phyloP scores from a whole-genome alignment of 768 basidiomycete genomes.

The Trichaptum fuscoviolaceum region DNA sequence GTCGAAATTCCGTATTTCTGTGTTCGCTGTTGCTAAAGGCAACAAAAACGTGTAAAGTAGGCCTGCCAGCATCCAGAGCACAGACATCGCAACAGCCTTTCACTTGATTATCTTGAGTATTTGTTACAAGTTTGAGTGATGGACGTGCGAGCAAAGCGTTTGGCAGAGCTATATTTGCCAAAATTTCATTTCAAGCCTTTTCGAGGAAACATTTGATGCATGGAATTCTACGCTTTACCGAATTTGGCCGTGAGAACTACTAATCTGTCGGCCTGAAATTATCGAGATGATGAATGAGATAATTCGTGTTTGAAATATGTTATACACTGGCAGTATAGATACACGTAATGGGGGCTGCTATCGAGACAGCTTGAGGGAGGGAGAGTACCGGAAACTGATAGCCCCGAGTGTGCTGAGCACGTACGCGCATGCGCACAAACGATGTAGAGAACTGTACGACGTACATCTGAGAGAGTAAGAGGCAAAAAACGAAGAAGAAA shows the following conservation, averaged over 20 bases:
- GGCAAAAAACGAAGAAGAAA: neutral
- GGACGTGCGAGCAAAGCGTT: neutral
- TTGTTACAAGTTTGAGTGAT: neutral
- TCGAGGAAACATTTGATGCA: neutral
- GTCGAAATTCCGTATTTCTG: constrained; percentile 60
- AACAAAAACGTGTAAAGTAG: neutral
- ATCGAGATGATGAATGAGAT: neutral
- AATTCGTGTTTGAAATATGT: neutral
- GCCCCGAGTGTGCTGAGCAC: neutral
- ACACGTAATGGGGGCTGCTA: neutral
- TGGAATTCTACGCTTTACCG: neutral
- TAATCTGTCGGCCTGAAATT: neutral
- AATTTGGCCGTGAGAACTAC: neutral
- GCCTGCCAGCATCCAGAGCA: neutral
- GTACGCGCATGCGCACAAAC: neutral
- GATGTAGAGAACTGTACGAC: neutral
- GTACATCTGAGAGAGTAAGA: neutral
- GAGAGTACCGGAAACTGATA: neutral
- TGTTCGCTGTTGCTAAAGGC: constrained; percentile 39
- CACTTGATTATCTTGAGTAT: neutral
- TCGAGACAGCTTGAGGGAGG: neutral
- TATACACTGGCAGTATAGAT: neutral
- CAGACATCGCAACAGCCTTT: neutral
- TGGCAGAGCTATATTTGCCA: neutral
- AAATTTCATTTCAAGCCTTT: neutral